Evolutionary conservation across 1,139 yeast species (phyloP).

Genomic region (Geotrichum cucujoidarum): DNA sequence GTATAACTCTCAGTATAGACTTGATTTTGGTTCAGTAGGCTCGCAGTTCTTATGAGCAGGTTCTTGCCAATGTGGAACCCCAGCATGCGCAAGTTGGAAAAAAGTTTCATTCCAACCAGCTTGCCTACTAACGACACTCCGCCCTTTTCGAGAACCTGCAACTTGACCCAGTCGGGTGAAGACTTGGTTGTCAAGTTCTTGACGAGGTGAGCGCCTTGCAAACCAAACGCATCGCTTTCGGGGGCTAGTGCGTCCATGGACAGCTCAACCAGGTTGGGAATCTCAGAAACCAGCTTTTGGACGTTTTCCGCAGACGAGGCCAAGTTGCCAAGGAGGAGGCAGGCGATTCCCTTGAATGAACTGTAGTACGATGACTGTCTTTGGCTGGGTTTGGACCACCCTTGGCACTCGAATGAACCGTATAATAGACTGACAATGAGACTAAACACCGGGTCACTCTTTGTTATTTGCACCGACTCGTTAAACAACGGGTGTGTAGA

Average conservation of each 20-base stretch:
- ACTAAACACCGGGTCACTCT: conserved; percentile 16
- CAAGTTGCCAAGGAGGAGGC: conserved; percentile 27
- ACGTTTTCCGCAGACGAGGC: conserved; percentile 21
- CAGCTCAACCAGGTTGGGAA: conserved; percentile 18
- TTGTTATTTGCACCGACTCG: conserved; percentile 19
- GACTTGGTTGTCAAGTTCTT: conserved; percentile 23
- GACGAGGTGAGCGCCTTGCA: conserved; percentile 30
- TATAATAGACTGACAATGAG: conserved; percentile 4
- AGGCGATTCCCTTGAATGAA: conserved; percentile 23
- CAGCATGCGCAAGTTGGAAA: conserved; percentile 20
- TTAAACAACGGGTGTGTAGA: conserved; percentile 7
- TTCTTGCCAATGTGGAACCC: conserved; percentile 23
- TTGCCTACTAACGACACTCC: conserved; percentile 23
- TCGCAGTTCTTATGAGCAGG: conserved; percentile 12
- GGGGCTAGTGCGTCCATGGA: conserved; percentile 11
- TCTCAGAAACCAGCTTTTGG: conserved; percentile 14
- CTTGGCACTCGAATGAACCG: conserved; percentile 9
- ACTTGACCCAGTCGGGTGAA: conserved; percentile 8
- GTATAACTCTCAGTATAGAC: neutral
- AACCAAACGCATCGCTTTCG: conserved; percentile 23
- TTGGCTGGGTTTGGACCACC: neutral
- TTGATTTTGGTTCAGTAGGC: neutral
- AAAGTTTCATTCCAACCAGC: conserved; percentile 22
- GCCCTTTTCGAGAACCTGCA: conserved; percentile 17
- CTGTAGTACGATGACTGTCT: conserved; percentile 4